A percentile compares a stretch with the other conserved stretches of the same genome.
Conservation (phyloP, 345 rosid species). For the Aquilaria sinensis region DNA sequence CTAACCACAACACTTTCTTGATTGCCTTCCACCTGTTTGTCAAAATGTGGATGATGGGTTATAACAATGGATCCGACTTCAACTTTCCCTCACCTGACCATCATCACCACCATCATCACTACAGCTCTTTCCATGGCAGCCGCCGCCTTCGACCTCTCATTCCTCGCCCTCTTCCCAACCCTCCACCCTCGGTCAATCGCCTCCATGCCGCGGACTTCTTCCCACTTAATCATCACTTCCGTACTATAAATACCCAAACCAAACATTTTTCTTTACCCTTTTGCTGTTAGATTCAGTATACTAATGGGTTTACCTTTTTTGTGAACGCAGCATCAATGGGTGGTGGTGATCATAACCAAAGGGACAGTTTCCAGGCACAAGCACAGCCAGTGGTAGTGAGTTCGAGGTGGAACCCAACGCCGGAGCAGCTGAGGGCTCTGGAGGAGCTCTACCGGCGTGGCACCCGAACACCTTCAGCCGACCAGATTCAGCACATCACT, state of each 20-base stretch:
- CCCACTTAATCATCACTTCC: conserved; percentile 56
- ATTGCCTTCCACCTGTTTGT: not conserved
- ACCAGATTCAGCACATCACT: conserved; percentile 85
- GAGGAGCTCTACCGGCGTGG: conserved; percentile 85
- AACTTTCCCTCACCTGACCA: conserved; percentile 23
- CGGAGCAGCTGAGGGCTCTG: conserved; percentile 76
- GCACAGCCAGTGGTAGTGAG: conserved; percentile 68
- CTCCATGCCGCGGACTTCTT: conserved; percentile 39
- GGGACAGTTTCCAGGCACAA: conserved; percentile 31
- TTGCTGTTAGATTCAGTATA: not conserved
- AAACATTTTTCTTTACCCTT: conserved; percentile 6
- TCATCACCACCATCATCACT: too few relatives aligned
- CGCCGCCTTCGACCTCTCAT: conserved; percentile 68
- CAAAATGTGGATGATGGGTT: conserved; percentile 94
- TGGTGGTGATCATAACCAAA: conserved; percentile 49
- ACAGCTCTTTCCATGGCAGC: conserved; percentile 51
- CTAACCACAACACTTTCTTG: not conserved
- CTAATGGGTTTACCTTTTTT: conserved; percentile 2
- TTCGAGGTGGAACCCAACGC: conserved; percentile 95
- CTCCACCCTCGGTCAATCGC: conserved; percentile 23
- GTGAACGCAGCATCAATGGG: conserved; percentile 22
- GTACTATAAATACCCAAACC: conserved; percentile 15
- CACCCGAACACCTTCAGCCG: conserved; percentile 86
- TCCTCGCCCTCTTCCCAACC: conserved; percentile 51
- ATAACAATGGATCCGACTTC: conserved; percentile 58